Evolutionary conservation across 257 asterid genomes (phyloP).

Genomic region (Nicotiana undulata): DNA sequence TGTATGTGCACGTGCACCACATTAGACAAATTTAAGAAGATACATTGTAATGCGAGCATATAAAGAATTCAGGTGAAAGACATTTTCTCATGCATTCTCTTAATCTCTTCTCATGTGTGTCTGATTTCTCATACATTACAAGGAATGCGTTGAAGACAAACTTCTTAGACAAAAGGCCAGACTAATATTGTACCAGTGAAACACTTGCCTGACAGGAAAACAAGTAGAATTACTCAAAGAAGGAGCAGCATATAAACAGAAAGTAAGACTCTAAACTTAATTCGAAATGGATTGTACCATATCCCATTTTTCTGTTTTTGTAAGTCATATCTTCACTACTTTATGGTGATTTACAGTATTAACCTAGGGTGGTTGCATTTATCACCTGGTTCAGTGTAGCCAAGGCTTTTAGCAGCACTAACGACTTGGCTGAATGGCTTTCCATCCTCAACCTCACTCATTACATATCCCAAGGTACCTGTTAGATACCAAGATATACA

Average conservation of each 20-base stretch:
- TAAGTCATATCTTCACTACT: background rate
- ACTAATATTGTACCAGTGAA: background rate
- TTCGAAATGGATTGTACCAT: background rate
- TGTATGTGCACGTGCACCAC: background rate
- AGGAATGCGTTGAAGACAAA: background rate
- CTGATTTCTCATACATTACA: background rate
- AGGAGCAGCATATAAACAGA: background rate
- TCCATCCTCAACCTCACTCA: conserved; percentile 92
- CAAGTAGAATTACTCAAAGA: background rate
- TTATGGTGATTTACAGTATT: background rate
- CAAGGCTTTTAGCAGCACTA: conserved; percentile 74
- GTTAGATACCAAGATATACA: conserved; percentile 10
- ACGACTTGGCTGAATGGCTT: conserved; percentile 82
- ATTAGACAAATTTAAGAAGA: background rate
- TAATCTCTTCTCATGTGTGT: background rate
- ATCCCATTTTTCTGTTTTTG: background rate
- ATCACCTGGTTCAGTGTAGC: conserved; percentile 95
- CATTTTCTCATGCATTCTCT: background rate
- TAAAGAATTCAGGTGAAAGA: background rate
- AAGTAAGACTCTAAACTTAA: background rate
- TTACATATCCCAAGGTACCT: conserved; percentile 97
- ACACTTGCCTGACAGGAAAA: background rate
- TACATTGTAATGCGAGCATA: background rate
- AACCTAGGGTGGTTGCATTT: background rate
- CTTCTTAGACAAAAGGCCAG: background rate